Conservation (phyloP, 495 filamentous ascomycete genomes). For the Xylaria telfairii region DNA sequence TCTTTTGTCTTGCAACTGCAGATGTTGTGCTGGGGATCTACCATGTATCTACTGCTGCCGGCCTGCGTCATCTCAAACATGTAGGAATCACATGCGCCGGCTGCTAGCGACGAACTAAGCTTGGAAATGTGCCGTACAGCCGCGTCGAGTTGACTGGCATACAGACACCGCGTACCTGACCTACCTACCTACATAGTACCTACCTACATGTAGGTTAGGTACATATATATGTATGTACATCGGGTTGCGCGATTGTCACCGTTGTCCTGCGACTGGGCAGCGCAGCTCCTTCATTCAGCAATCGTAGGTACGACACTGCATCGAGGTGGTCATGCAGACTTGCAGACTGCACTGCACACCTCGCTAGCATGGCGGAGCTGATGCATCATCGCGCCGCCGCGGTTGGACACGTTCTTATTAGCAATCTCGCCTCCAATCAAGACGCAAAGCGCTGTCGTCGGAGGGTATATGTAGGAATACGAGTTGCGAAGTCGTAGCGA, state of each 20-base stretch:
- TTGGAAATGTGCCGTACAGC: constrained; percentile 2
- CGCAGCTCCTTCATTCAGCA: background rate
- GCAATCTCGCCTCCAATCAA: background rate
- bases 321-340: background rate
- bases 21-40: background rate
- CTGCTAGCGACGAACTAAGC: background rate
- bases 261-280: background rate
- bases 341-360: background rate
- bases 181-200: too few relatives aligned
- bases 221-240: too few relatives aligned
- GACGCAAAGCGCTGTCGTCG: background rate
- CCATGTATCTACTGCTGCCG: background rate
- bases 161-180: background rate
- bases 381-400: background rate
- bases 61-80: background rate
- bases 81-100: background rate
- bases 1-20: background rate
- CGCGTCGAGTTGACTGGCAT: background rate
- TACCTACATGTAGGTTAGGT: too few relatives aligned
- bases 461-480: constrained; percentile 13
- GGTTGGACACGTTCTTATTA: background rate
- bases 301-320: background rate
- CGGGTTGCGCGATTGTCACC: background rate
- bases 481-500: constrained; percentile 10
- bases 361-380: background rate